These are phyloP conservation scores for Antonospora locustae DNA, from an alignment of 371 early-diverging fungal genomes.

Conservation along the genomic window DNA sequence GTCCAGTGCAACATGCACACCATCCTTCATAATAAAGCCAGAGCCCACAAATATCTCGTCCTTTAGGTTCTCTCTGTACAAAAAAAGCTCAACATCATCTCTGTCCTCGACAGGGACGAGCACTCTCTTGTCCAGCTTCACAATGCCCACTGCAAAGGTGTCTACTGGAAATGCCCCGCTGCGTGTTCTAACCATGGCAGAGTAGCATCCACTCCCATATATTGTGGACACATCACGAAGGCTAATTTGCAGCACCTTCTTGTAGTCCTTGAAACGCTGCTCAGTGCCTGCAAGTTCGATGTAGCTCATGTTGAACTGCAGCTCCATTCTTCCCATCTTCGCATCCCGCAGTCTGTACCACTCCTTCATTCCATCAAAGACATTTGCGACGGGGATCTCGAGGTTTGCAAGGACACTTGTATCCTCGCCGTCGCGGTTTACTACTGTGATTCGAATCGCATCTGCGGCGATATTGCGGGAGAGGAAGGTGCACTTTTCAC, in stretches of 20 bases:
- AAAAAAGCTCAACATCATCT: constrained; percentile 14
- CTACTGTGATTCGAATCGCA: constrained; percentile 29
- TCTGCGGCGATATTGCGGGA: constrained; percentile 45
- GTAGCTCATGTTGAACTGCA: constrained; percentile 33
- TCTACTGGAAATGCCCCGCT: constrained; percentile 27
- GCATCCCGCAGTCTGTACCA: constrained; percentile 40
- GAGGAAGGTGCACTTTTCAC: constrained; percentile 48
- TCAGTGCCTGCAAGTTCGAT: constrained; percentile 26
- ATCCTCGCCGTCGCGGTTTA: constrained; percentile 30
- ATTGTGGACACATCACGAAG: constrained; percentile 19
- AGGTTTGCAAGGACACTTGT: constrained; percentile 28
- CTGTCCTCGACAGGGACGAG: constrained; percentile 33
- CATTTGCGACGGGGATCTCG: constrained; percentile 28
- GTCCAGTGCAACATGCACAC: constrained; percentile 1
- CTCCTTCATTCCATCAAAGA: constrained; percentile 10
- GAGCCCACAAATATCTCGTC: constrained; percentile 38
- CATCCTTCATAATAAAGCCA: constrained; percentile 1
- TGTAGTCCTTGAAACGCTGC: constrained; percentile 20
- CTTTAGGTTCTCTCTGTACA: constrained; percentile 42
- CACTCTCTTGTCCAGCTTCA: constrained; percentile 16
- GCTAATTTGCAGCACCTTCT: constrained; percentile 23
- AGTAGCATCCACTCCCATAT: constrained; percentile 34
- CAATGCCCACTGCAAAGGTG: constrained; percentile 27
- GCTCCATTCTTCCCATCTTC: constrained; percentile 35
- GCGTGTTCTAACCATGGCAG: constrained; percentile 38